These are phyloP conservation scores for Ogataea pini DNA, from an alignment of 805 yeast species.

Conservation along the genomic window DNA sequence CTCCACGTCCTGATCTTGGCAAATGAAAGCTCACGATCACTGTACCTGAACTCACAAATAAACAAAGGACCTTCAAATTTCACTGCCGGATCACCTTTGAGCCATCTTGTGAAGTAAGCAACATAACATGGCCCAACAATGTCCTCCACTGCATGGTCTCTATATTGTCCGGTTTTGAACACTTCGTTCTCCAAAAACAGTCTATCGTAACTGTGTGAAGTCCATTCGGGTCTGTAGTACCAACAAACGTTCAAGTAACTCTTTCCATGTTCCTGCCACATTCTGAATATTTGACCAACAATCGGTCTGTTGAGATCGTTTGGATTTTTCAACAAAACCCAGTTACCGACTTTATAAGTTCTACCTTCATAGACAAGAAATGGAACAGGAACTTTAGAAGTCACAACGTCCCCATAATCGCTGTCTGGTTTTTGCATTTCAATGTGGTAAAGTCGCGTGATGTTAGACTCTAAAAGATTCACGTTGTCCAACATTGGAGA, in stretches of 20 bases:
- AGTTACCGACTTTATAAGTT: conserved; percentile 84
- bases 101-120: conserved; percentile 89
- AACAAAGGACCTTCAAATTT: conserved; percentile 82
- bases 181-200: conserved; percentile 92
- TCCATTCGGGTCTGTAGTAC: conserved; percentile 97
- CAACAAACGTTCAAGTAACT: conserved; percentile 93
- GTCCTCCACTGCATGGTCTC: conserved; percentile 89
- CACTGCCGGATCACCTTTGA: conserved; percentile 88
- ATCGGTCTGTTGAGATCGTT: conserved; percentile 90
- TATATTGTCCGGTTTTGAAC: conserved; percentile 93
- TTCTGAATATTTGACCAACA: conserved; percentile 88
- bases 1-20: conserved; percentile 98
- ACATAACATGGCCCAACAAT: conserved; percentile 93
- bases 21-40: conserved; percentile 85
- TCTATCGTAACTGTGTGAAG: conserved; percentile 90
- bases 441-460: conserved; percentile 56
- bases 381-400: conserved; percentile 64
- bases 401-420: conserved; percentile 62
- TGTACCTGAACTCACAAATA: conserved; percentile 92
- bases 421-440: conserved; percentile 83
- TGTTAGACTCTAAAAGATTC: conserved; percentile 59
- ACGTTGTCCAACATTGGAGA: conserved; percentile 63
- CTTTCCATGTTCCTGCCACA: conserved; percentile 87
- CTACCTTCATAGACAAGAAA: conserved; percentile 75
- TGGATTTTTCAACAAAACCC: conserved; percentile 86